Conservation (phyloP, 1,284 basidiomycete genomes). For the Apiotrichum domesticum region DNA sequence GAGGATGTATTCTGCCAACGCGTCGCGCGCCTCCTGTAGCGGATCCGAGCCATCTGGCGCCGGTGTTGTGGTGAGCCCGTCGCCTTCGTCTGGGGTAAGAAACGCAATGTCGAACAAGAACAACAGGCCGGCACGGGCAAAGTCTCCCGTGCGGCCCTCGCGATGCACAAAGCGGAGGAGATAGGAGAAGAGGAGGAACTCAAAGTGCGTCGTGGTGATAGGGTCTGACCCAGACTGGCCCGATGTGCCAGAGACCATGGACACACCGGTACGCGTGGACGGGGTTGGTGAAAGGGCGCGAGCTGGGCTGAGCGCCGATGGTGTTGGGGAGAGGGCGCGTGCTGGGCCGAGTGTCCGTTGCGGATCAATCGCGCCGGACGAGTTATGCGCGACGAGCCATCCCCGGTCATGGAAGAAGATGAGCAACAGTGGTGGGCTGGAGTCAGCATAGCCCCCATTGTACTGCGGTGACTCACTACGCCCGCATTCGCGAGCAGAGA, state of each 20-base stretch:
- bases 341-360: conserved; percentile 55
- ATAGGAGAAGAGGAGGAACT: conserved; percentile 91
- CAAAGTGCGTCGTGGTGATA: conserved; percentile 56
- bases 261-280: neutral
- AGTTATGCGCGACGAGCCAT: conserved; percentile 27
- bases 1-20: conserved; percentile 85
- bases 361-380: conserved; percentile 8
- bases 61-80: conserved; percentile 23
- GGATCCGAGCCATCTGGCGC: conserved; percentile 53
- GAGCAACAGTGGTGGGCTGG: conserved; percentile 72
- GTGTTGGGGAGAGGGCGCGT: conserved; percentile 18
- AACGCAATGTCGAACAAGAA: conserved; percentile 93
- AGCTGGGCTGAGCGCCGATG: conserved; percentile 25
- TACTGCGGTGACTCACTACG: conserved; percentile 50
- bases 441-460: neutral
- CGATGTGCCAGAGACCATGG: neutral
- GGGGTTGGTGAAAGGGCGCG: conserved; percentile 7
- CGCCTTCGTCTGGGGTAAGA: conserved; percentile 47
- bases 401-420: conserved; percentile 90
- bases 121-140: conserved; percentile 82
- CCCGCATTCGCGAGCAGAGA: conserved; percentile 80
- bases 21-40: conserved; percentile 70
- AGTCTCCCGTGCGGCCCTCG: conserved; percentile 88
- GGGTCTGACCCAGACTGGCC: neutral
- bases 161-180: conserved; percentile 91